Conservation (phyloP, 2,329 filamentous ascomycete species). For the Botrytis fabae region DNA sequence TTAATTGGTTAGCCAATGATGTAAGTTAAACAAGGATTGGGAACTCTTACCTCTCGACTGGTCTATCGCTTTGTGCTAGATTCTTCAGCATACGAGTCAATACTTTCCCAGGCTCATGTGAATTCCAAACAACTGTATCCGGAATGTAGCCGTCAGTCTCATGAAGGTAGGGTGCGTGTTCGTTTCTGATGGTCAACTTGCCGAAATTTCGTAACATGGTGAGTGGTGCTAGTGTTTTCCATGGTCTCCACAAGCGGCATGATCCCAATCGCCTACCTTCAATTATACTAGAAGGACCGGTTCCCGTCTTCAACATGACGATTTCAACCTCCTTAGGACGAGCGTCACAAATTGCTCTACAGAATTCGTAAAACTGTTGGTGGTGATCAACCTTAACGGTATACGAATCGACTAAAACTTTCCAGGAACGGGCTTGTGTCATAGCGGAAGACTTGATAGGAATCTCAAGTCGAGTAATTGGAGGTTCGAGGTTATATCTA, state of each 20-base stretch:
- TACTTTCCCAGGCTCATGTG: not conserved
- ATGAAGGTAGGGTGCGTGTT: not conserved
- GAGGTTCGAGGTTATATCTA: not conserved
- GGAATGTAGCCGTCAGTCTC: not conserved
- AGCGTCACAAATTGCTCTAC: not conserved
- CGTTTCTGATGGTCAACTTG: not conserved
- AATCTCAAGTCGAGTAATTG: not conserved
- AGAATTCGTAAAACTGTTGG: not conserved
- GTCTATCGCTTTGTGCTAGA: not conserved
- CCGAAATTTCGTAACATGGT: conserved; percentile 12
- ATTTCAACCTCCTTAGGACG: not conserved
- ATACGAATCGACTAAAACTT: not conserved
- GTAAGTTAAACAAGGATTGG: rapidly evolving
- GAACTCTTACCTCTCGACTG: not conserved
- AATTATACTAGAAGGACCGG: not conserved
- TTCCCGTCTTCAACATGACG: not conserved
- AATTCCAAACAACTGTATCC: not conserved
- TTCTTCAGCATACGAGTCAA: not conserved
- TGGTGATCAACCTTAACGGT: not conserved
- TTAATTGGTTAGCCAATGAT: not conserved
- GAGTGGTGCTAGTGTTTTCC: not conserved
- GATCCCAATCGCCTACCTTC: not conserved
- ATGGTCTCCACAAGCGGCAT: not conserved
- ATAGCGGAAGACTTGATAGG: not conserved
- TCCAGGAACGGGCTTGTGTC: not conserved